Percentiles rank a stretch among this genome's conserved stretches.
Conservation (phyloP, 345 rosid species). For the Kernera saxatilis region DNA sequence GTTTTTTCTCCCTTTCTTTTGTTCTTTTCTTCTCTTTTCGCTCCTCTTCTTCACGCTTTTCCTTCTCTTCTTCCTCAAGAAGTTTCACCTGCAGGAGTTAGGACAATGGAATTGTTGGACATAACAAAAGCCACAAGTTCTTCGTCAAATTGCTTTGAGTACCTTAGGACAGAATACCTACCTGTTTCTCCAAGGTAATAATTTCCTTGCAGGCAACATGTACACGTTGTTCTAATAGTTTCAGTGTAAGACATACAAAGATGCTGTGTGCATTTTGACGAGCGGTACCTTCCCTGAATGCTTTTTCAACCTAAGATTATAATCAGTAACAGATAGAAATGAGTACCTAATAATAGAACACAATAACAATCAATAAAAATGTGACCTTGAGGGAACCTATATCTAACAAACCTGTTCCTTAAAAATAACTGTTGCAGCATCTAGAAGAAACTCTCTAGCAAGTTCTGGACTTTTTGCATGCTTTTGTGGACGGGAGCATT, state of each 20-base stretch:
- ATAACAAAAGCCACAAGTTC: constrained; percentile 17
- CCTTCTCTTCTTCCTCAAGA: constrained; percentile 96
- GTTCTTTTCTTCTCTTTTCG: constrained; percentile 79
- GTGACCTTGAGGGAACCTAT: neutral
- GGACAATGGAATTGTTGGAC: constrained; percentile 22
- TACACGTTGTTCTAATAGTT: constrained; percentile 81
- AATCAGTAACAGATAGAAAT: constrained; percentile 3
- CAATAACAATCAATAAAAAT: neutral
- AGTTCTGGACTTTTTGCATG: constrained; percentile 99
- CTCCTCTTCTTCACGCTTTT: constrained; percentile 95
- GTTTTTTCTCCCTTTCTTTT: constrained; percentile 92
- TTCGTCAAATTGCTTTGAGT: neutral
- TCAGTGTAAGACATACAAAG: constrained; percentile 82
- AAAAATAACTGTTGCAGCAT: constrained; percentile 92
- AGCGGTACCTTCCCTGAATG: constrained; percentile 97
- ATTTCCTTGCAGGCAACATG: constrained; percentile 99
- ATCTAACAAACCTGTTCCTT: constrained; percentile 75
- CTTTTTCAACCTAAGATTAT: constrained; percentile 85
- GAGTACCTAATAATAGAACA: neutral
- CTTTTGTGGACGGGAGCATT: constrained; percentile 97
- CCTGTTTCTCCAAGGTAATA: constrained; percentile 90
- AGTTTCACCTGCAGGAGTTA: constrained; percentile 57
- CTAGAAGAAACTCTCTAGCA: constrained; percentile 98
- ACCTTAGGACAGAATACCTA: constrained; percentile 18
- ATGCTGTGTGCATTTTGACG: constrained; percentile 98